Conservation (phyloP, 768 basidiomycete species). For the Termitomyces sp. region DNA sequence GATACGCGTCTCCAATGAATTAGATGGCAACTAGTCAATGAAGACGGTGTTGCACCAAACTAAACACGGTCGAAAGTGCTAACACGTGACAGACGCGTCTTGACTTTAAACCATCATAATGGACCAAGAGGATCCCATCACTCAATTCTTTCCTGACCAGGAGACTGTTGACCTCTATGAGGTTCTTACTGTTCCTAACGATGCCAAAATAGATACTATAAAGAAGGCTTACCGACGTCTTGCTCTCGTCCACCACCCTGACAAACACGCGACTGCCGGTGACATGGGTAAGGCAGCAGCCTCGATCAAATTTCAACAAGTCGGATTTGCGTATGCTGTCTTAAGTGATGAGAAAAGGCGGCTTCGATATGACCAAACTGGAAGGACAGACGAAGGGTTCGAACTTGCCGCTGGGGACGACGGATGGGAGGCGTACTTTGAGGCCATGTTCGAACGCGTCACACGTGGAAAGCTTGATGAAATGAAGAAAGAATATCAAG, state of each 20-base stretch:
- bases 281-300: constrained; percentile 61
- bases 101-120: constrained; percentile 29
- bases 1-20: too few species aligned
- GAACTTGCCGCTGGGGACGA: constrained; percentile 68
- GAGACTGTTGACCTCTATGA: constrained; percentile 74
- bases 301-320: constrained; percentile 80
- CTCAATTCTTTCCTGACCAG: constrained; percentile 71
- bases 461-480: constrained; percentile 86
- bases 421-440: constrained; percentile 96
- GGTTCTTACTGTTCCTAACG: constrained; percentile 51
- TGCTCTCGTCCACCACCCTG: constrained; percentile 83
- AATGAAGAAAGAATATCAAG: constrained; percentile 93
- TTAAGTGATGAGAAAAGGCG: constrained; percentile 73
- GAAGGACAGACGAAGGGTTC: constrained; percentile 77
- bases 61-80: background rate
- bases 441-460: constrained; percentile 81
- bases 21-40: too few species aligned
- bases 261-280: constrained; percentile 69
- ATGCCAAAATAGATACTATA: constrained; percentile 61
- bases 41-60: too few species aligned
- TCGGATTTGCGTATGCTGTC: constrained; percentile 92
- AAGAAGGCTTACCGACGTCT: constrained; percentile 81
- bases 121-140: constrained; percentile 69
- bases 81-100: constrained; percentile 5
- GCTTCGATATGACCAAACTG: constrained; percentile 78